Conservation (phyloP, 805 yeast genomes). For the Nakazawaea wickerhamii region DNA sequence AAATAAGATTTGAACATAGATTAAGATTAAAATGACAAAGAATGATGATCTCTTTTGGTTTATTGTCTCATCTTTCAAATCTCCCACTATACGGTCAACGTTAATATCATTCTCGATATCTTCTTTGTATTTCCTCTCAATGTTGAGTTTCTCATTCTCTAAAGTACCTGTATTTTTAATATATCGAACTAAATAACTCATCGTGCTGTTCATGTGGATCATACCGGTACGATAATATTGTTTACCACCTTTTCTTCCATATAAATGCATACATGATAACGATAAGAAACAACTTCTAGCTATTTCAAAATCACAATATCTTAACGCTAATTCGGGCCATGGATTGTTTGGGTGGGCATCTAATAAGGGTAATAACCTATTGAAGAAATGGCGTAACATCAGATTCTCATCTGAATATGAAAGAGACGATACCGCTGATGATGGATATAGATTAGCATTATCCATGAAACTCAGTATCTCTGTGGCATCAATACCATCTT, state of each 20-base stretch:
- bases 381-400: constrained; percentile 52
- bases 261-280: constrained; percentile 51
- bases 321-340: constrained; percentile 54
- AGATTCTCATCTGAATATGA: constrained; percentile 45
- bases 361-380: constrained; percentile 43
- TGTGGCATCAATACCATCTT: not conserved
- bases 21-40: constrained; percentile 43
- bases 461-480: constrained; percentile 20
- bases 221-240: constrained; percentile 49
- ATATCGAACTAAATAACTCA: constrained; percentile 47
- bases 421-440: constrained; percentile 9
- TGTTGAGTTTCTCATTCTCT: constrained; percentile 8
- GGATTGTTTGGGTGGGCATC: constrained; percentile 60
- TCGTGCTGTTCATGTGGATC: constrained; percentile 48
- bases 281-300: constrained; percentile 56
- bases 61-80: constrained; percentile 31
- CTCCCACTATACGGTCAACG: constrained; percentile 30
- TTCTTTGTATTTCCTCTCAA: not conserved
- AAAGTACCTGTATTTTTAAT: constrained; percentile 23
- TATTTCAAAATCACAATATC: constrained; percentile 52
- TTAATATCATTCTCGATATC: constrained; percentile 15
- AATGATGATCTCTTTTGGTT: constrained; percentile 34
- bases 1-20: constrained; percentile 50
- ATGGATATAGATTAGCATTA: constrained; percentile 16
- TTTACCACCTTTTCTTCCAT: constrained; percentile 46